Base-by-base conservation (phyloP, 305 asterid species). In the Fraxinus ornus region DNA sequence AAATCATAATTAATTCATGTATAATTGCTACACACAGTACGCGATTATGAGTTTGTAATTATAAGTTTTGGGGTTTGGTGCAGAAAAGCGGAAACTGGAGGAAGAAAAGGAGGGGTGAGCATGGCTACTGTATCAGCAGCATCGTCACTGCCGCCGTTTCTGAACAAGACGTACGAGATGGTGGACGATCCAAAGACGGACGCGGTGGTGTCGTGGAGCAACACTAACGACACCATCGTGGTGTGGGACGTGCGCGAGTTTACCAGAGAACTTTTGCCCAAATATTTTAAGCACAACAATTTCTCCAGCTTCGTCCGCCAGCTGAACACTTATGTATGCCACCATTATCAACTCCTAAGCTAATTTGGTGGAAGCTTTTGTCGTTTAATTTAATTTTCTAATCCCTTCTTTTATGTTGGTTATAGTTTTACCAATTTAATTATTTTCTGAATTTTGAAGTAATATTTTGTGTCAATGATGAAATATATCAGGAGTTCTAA, bases 221-320 rank as follows among this genome's bases (percentile, higher is more conserved):
- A 71, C 21, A 78, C 75, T 32, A 81, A 74, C 57, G 21, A 81
- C 66, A 74, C 75, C 68, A 73, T 81, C 84, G 77, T 81, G 17
- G 84, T 81, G 75, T 30, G 77, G 33, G 75, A 81, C 62, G 79
- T 78, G 22, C 44, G 66, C 2, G 79, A 81, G 17, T 81, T 81
- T 17, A 52, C 84, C 22, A 32, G 41, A 4, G 22, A 55, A 49
- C 64, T 74, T 75, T 41, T 81, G 71, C 84, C 84, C 12, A 44
- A 57, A 26, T 74, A 49, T 70, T 81, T 81, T 36, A 81, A 75
- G 79, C 84, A 81, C 82, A 79, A 68, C 21, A 79, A 79, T 39
- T 79, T 79, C 76, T 79, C 82, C 36, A 79, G 82, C 82, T 79
- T 79, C 39, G 77, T 79, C 55, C 71, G 73, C 68, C 73, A 78